Evolutionary conservation across 1,284 basidiomycete genomes (phyloP).

Genomic region (Takashimella tepidaria): DNA sequence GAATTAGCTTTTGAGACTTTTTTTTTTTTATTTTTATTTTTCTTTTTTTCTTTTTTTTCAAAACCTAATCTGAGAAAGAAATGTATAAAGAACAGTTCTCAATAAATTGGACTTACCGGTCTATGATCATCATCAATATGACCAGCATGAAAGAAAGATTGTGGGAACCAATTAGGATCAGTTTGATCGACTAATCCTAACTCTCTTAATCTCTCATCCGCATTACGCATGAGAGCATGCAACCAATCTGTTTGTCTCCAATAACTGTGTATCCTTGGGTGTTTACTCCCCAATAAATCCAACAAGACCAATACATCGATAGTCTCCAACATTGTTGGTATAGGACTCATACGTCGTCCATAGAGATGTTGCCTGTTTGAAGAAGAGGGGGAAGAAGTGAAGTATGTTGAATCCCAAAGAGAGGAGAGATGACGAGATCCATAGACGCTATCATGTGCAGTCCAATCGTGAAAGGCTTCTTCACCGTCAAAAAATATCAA

Average conservation of each 20-base stretch:
- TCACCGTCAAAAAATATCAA: conserved; percentile 98
- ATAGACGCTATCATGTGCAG: conserved; percentile 83
- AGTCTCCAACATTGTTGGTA: conserved; percentile 61
- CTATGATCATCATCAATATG: conserved; percentile 87
- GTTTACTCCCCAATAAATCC: conserved; percentile 73
- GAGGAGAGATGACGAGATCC: conserved; percentile 84
- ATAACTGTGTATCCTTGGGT: conserved; percentile 69
- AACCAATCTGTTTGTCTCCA: conserved; percentile 89
- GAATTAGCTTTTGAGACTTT: too few relatives aligned
- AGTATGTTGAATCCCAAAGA: conserved; percentile 68
- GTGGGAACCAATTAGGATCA: conserved; percentile 37
- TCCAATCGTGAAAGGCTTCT: conserved; percentile 92
- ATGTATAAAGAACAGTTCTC: too few relatives aligned
- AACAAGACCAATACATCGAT: conserved; percentile 87
- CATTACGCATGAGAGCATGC: conserved; percentile 64
- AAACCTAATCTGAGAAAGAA: background rate
- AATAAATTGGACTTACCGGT: conserved; percentile 50
- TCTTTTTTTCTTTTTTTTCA: too few relatives aligned
- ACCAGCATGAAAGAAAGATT: conserved; percentile 50
- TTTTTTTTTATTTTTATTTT: too few relatives aligned
- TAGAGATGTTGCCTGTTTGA: conserved; percentile 20
- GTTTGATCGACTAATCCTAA: conserved; percentile 29
- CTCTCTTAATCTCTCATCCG: conserved; percentile 58
- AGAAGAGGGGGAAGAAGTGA: conserved; percentile 11
- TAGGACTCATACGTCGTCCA: conserved; percentile 58